Evolutionary conservation across 805 yeast genomes (phyloP), one percentile per base, ranked within the genome.

Genomic region (Cyberlindnera euphorbiae): DNA sequence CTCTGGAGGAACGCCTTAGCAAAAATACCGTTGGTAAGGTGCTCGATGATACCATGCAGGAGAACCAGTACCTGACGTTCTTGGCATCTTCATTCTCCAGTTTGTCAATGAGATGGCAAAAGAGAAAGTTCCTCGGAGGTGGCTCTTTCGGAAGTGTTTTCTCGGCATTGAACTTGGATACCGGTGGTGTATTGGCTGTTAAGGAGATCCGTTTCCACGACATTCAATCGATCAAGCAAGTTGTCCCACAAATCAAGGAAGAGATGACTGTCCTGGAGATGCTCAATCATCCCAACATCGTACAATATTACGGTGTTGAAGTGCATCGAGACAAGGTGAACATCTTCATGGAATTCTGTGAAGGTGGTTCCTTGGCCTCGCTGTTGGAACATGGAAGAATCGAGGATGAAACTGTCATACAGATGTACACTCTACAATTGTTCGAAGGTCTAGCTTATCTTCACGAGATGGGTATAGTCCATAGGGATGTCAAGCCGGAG

Each of bases 291-390:
- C 97, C 97, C 8, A 93, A 93, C 55, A 83, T 93, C 49, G 97
- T 93, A 6, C 96, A 89, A 56, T 93, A 90, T 57, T 89, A 78
- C 54, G 98, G 98, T 34, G 96, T 93, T 25, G 97, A 93, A 59
- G 97, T 93, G 6, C 97, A 93, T 60, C 73, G 97, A 36, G 97
- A 93, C 59, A 77, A 85, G 45, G 97, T 93, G 13, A 89, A 87
- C 58, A 81, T 93, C 22, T 93, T 93, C 58, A 93, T 93, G 98
- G 98, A 93, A 61, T 89, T 75, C 62, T 93, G 98, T 66, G 94
- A 89, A 50, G 89, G 96, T 26, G 97, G 97, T 1, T 89, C 97
- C 0, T 66, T 93, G 39, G 87, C 96, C 0, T 77, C 84, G 6
- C 63, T 89, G 30, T 67, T 93, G 42, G 88, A 85, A 39, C 93